Base-by-base conservation (phyloP, 2,329 filamentous ascomycete genomes). In the Diaporthe caulivora region DNA sequence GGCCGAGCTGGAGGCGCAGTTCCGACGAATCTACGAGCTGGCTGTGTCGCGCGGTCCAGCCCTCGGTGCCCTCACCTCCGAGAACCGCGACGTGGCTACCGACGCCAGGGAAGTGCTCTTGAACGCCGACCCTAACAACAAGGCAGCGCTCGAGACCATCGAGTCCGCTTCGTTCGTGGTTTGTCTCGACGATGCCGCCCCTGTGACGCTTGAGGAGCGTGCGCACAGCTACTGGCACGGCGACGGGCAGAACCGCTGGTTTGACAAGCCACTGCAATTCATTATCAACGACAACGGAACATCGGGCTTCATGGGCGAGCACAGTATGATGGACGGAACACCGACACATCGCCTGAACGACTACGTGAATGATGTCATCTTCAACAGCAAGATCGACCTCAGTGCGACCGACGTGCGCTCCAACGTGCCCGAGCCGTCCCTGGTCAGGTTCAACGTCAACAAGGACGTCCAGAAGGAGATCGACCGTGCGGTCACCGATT, bases 301-400 rank as follows among this genome's bases (percentile, higher is more conserved):
- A 10, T 94, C 97, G 2, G 97, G 97, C 75, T 99, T 99, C 89
- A 96, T 95, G 89, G 97, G 97, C 80, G 97, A 99, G 86, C 97
- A 99, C 89, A 97, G 94, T 79, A 98, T 99, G 97, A 99, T 99
- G 97, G 97, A 99, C 82, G 97, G 97, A 77, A 99, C 97, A 9
- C 95, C 97, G 1, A 99, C 97, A 2, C 97, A 98, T 85, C 93
- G 97, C 57, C 89, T 99, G 21, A 99, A 98, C 83, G 97, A 99
- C 88, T 97, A 95, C 81, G 90, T 97, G 81, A 97, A 96, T 86
- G 92, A 94, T 81, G 90, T 94, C 80, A 98, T 98, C 83, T 95
- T 98, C 85, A 92, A 93, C 86, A 96, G 98, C 86, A 97, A 97
- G 83, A 91, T 99, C 74, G 95, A 98, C 84, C 94, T 98, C 81